Conservation (phyloP, 2,329 filamentous ascomycete genomes). For the Neocucurbitaria cava region DNA sequence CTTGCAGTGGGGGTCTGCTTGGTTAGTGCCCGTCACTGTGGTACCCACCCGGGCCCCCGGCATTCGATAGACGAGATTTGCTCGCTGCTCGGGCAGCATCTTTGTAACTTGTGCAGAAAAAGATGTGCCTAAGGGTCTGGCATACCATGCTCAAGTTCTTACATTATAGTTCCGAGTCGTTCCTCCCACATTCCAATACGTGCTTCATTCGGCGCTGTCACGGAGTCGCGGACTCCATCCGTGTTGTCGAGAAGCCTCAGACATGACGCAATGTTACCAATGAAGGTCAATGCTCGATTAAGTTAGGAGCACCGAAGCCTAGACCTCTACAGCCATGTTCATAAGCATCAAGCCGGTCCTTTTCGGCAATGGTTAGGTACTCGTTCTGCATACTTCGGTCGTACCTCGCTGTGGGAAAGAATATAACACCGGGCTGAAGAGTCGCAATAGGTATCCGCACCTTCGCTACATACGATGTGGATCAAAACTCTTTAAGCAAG, state of each 20-base stretch:
- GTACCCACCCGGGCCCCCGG: not conserved
- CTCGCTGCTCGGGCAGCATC: not conserved
- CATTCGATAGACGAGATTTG: not conserved
- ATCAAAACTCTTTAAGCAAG: not conserved
- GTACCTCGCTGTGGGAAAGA: not conserved
- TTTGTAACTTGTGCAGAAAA: not conserved
- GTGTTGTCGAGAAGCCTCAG: too few relatives aligned
- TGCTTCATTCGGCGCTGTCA: too few relatives aligned
- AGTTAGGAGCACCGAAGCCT: not conserved
- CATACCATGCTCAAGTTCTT: not conserved
- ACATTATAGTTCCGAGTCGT: too few relatives aligned
- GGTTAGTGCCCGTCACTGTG: not conserved
- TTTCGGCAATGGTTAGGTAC: not conserved
- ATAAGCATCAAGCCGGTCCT: not conserved
- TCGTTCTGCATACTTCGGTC: not conserved
- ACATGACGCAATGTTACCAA: not conserved
- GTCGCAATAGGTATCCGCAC: not conserved
- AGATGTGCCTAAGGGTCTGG: not conserved
- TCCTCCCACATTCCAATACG: too few relatives aligned
- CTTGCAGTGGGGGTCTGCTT: not conserved
- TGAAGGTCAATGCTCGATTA: not conserved
- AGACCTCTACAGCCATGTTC: not conserved
- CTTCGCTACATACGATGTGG: not conserved
- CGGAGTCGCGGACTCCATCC: not conserved
- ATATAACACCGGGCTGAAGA: not conserved